A percentile compares a stretch with the other conserved stretches of the same genome.
Evolutionary conservation across 2,329 filamentous ascomycete species (phyloP).

Genomic region (Tolypocladium sp.): DNA sequence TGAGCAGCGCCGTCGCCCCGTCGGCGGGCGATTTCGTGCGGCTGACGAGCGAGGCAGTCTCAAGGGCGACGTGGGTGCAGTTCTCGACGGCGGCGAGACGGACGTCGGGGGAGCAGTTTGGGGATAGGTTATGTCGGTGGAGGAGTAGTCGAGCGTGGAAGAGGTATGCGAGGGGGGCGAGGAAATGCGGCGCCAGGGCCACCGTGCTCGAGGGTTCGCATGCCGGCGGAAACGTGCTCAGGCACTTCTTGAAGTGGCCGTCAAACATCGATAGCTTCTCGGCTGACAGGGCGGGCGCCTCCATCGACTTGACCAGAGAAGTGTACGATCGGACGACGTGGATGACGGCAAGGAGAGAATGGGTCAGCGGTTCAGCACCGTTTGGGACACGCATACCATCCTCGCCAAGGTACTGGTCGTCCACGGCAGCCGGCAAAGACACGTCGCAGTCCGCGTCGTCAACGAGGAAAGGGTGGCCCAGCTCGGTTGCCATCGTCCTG

Average conservation of each 20-base stretch:
- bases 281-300: slow-evolving; percentile 55
- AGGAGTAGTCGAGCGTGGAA: slow-evolving; percentile 78
- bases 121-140: slow-evolving; percentile 80
- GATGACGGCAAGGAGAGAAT: slow-evolving; percentile 69
- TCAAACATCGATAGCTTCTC: slow-evolving; percentile 71
- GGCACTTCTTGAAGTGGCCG: slow-evolving; percentile 65
- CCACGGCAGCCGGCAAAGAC: slow-evolving; percentile 65
- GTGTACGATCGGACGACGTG: slow-evolving; percentile 73
- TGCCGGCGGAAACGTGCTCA: slow-evolving; percentile 64
- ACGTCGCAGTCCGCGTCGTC: slow-evolving; percentile 85
- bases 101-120: slow-evolving; percentile 55
- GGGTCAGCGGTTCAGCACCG: slow-evolving; percentile 48
- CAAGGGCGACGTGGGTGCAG: slow-evolving; percentile 64
- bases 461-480: slow-evolving; percentile 73
- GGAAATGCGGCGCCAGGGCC: slow-evolving; percentile 61
- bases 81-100: slow-evolving; percentile 66
- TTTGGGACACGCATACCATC: slow-evolving; percentile 43
- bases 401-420: slow-evolving; percentile 67
- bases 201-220: slow-evolving; percentile 60
- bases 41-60: slow-evolving; percentile 69
- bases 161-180: slow-evolving; percentile 69
- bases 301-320: slow-evolving; percentile 61
- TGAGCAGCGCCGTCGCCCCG: slow-evolving; percentile 65
- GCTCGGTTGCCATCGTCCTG: slow-evolving; percentile 68
- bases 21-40: slow-evolving; percentile 55